Evolutionary conservation across 208 protist genomes (phyloP).

Genomic region (Acanthamoeba sp.): DNA sequence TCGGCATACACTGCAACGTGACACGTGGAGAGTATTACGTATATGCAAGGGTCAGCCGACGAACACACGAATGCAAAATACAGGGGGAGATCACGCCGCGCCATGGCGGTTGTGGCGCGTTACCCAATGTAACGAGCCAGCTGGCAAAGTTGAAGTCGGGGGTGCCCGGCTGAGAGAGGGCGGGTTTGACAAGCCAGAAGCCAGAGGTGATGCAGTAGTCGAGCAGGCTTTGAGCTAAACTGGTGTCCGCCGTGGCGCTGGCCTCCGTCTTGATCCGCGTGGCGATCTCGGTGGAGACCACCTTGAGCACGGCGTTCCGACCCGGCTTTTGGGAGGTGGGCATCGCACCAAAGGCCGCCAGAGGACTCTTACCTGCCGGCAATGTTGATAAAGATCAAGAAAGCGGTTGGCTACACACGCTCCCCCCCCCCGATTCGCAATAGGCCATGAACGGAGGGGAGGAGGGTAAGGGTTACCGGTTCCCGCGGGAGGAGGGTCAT

Average conservation of each 20-base stretch:
- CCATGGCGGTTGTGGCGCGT: neutral
- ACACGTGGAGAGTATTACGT: too few relatives aligned
- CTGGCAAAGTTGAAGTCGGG: conserved; percentile 67
- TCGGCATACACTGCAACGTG: conserved; percentile 42
- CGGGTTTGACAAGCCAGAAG: conserved; percentile 9
- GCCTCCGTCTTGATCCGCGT: neutral
- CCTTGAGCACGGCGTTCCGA: neutral
- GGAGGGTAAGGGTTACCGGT: neutral
- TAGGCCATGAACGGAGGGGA: neutral
- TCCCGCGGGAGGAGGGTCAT: neutral
- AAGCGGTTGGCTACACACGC: too few relatives aligned
- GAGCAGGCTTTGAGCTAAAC: neutral
- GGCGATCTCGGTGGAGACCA: conserved; percentile 39
- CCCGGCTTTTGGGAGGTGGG: conserved; percentile 6
- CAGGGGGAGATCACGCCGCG: too few relatives aligned
- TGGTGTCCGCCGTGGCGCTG: neutral
- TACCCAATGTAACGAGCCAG: conserved; percentile 58
- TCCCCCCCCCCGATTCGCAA: too few relatives aligned
- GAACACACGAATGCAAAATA: too few relatives aligned
- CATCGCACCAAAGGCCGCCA: neutral
- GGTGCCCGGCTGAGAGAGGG: neutral
- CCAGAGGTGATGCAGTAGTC: neutral
- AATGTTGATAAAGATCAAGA: neutral
- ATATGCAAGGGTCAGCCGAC: too few relatives aligned
- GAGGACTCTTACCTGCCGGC: neutral